These are phyloP conservation scores for Eragrostis tef DNA, from an alignment of 202 grass and related monocot species.

Conservation along the genomic window DNA sequence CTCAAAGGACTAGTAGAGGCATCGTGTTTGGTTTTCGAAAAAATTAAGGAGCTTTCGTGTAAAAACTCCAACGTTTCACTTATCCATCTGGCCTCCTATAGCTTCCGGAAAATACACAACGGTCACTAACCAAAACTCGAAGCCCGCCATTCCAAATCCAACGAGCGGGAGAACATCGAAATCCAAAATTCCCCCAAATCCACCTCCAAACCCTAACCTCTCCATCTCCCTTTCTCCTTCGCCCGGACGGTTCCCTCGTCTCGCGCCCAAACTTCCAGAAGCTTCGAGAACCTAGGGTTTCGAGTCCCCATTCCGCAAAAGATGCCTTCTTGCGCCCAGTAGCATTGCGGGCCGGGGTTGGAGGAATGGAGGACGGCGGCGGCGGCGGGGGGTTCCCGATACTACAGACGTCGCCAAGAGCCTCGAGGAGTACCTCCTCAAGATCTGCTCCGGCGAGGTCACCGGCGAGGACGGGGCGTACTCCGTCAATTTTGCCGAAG, in stretches of 20 bases:
- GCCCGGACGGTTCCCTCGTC: constrained; percentile 41
- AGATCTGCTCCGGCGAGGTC: constrained; percentile 84
- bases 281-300: constrained; percentile 15
- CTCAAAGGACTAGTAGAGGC: no score
- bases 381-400: constrained; percentile 56
- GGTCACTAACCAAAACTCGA: constrained; percentile 19
- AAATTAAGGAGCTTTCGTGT: not conserved
- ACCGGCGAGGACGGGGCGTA: constrained; percentile 52
- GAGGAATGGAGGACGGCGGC: constrained; percentile 43
- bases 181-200: constrained; percentile 43
- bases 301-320: constrained; percentile 19
- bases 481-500: constrained; percentile 96
- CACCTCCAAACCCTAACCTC: constrained; percentile 26
- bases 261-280: constrained; percentile 38
- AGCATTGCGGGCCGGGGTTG: constrained; percentile 1
- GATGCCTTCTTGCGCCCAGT: constrained; percentile 32
- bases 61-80: not conserved
- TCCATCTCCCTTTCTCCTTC: constrained; percentile 1
- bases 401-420: constrained; percentile 80
- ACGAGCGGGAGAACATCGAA: constrained; percentile 61
- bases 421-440: constrained; percentile 88
- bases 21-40: not conserved
- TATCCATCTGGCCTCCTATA: not conserved
- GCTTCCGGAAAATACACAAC: not conserved
- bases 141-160: constrained; percentile 36